Conservation (phyloP, 148 eudicot genomes). For the Gaultheria prostrata region DNA sequence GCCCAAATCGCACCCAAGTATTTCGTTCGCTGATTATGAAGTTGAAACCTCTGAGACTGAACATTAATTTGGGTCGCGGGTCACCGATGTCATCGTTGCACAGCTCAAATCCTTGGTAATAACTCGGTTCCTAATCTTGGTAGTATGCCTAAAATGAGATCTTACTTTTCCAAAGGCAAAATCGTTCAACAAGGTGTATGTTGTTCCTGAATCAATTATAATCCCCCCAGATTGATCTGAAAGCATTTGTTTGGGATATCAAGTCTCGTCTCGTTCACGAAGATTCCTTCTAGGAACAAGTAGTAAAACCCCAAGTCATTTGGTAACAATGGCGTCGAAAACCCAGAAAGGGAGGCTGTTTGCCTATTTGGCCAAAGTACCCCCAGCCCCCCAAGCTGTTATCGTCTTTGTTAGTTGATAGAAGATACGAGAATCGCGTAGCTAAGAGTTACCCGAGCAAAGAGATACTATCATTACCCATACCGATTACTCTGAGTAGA, state of each 20-base stretch:
- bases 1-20: background rate
- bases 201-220: background rate
- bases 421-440: background rate
- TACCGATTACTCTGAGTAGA: background rate
- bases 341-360: background rate
- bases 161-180: background rate
- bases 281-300: background rate
- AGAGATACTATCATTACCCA: background rate
- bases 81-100: background rate
- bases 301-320: background rate
- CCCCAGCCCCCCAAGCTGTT: background rate
- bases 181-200: background rate
- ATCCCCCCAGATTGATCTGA: background rate
- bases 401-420: background rate
- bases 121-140: background rate
- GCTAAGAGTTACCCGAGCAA: background rate
- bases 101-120: background rate
- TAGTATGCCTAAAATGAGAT: background rate
- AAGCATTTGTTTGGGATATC: background rate
- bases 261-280: background rate
- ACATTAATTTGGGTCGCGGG: background rate
- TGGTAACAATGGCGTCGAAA: background rate
- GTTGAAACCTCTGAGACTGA: background rate
- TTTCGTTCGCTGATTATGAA: background rate
- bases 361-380: background rate